These are phyloP conservation scores for Aschersonia sp. DNA, from an alignment of 2,329 filamentous ascomycete species.

Conservation along the genomic window DNA sequence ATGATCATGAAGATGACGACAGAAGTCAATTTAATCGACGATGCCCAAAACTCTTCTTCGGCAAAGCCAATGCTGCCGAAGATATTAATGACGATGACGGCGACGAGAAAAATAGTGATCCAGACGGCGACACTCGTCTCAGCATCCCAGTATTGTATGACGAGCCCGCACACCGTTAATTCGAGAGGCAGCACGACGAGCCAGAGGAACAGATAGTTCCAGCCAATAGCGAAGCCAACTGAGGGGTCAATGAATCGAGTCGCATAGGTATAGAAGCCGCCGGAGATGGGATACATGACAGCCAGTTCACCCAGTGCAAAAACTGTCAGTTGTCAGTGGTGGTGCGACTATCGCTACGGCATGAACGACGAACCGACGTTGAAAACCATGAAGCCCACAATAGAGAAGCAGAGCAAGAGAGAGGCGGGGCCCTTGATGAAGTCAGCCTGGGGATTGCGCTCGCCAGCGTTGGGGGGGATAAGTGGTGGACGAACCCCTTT, in stretches of 20 bases:
- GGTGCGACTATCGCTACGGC: neutral
- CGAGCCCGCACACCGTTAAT: constrained; percentile 34
- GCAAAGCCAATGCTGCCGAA: constrained; percentile 39
- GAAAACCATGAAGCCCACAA: constrained; percentile 42
- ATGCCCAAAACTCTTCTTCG: constrained; percentile 42
- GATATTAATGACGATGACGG: constrained; percentile 35
- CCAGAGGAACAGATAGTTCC: constrained; percentile 32
- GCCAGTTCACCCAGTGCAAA: constrained; percentile 47
- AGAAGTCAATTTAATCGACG: constrained; percentile 39
- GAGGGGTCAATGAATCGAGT: constrained; percentile 47
- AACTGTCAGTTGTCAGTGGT: constrained; percentile 16
- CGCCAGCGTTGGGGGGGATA: constrained; percentile 1
- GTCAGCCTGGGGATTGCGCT: neutral
- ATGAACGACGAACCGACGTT: constrained; percentile 10
- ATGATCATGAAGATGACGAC: constrained; percentile 49
- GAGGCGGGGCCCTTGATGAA: constrained; percentile 20
- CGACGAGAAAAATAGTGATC: constrained; percentile 36
- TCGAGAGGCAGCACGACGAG: constrained; percentile 33
- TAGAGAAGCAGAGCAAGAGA: constrained; percentile 34
- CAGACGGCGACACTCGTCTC: constrained; percentile 31
- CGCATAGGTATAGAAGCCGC: constrained; percentile 48
- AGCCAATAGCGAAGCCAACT: constrained; percentile 40
- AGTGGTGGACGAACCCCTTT: constrained; percentile 26
- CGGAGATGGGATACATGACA: constrained; percentile 46
- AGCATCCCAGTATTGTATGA: constrained; percentile 34